Percentiles rank a stretch among this genome's conserved stretches.
Conservation (phyloP, 257 asterid species). For the Ajuga chamaepitys region DNA sequence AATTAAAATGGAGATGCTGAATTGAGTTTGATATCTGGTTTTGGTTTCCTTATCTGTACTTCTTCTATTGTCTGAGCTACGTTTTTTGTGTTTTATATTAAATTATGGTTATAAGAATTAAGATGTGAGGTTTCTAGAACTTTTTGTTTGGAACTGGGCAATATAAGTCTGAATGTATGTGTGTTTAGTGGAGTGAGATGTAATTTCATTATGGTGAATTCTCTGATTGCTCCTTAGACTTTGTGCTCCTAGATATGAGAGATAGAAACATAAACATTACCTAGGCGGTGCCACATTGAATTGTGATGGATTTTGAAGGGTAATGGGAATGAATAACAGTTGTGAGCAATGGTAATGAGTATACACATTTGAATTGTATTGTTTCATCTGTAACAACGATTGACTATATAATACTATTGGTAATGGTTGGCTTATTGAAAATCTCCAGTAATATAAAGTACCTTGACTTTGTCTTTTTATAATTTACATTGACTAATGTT, state of each 20-base stretch:
- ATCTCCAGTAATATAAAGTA: too few species aligned
- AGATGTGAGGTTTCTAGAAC: background rate
- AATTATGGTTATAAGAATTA: background rate
- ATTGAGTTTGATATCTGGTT: background rate
- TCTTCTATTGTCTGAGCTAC: background rate
- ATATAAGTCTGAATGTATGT: background rate
- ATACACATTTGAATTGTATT: too few species aligned
- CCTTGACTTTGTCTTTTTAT: too few species aligned
- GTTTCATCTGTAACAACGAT: too few species aligned
- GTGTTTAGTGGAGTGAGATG: background rate
- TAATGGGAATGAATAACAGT: too few species aligned
- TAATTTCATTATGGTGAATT: background rate
- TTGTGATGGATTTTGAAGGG: too few species aligned
- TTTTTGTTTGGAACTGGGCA: background rate
- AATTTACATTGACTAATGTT: too few species aligned
- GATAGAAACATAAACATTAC: background rate
- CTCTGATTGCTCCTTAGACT: background rate
- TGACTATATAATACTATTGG: too few species aligned
- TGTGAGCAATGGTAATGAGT: too few species aligned
- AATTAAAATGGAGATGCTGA: background rate
- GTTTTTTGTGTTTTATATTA: background rate
- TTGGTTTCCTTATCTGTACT: background rate
- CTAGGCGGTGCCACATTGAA: background rate
- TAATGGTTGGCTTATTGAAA: too few species aligned
- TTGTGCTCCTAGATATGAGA: background rate